phyloP scores from a whole-genome alignment of 345 rosid species.

The Draba incana region DNA sequence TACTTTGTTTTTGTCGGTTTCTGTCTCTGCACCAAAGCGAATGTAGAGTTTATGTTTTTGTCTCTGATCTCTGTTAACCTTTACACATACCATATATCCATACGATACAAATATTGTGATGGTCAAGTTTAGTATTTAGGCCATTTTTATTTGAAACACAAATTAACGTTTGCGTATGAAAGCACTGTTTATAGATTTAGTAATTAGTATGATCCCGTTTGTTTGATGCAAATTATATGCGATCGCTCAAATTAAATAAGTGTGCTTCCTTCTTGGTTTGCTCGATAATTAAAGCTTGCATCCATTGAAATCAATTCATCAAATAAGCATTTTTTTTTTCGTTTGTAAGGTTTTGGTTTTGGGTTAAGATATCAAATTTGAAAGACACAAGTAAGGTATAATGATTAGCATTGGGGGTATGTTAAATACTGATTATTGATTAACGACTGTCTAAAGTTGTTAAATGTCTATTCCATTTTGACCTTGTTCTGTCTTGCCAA shows the following conservation, averaged over 20 bases:
- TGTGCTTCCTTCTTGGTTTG: neutral
- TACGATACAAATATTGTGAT: neutral
- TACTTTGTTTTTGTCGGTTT: slow-evolving; percentile 36
- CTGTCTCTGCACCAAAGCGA: slow-evolving; percentile 21
- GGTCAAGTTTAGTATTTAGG: neutral
- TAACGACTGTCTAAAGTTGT: neutral
- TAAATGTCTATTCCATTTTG: slow-evolving; percentile 15
- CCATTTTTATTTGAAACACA: neutral
- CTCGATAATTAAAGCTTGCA: neutral
- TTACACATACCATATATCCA: slow-evolving; percentile 10
- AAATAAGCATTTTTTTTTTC: neutral
- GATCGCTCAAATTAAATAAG: neutral
- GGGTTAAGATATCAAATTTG: neutral
- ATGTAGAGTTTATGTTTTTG: slow-evolving; percentile 11
- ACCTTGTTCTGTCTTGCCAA: slow-evolving; percentile 15
- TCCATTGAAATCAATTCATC: neutral
- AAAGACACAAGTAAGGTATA: neutral
- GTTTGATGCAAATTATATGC: neutral
- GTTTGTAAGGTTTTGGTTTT: neutral
- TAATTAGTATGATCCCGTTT: too few relatives aligned
- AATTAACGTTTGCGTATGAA: neutral
- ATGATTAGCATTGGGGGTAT: neutral
- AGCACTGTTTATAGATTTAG: neutral
- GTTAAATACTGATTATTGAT: neutral
- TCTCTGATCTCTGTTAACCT: slow-evolving; percentile 1